Evolutionary conservation across 495 filamentous ascomycete genomes (phyloP), one percentile per base, ranked within the genome.

Genomic region (Baudoinia panamericana): DNA sequence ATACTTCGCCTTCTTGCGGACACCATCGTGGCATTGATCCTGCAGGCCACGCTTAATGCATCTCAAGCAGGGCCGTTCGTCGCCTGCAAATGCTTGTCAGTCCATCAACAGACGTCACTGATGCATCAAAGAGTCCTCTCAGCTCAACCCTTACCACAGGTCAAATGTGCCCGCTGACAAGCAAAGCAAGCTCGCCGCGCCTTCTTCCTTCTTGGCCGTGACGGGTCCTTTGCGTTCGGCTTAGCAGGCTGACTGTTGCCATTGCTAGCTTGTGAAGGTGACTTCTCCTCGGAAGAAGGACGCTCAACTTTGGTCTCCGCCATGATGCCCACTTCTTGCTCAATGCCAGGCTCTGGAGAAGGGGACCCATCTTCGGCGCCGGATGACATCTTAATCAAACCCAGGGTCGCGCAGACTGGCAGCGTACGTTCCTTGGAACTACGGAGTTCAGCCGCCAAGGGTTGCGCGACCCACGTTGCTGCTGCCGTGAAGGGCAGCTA

Each of bases 1-100:
- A 64, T 97, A 97, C 59, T 97, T 97, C 47, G 90, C 90, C 68
- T 96, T 97, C 63, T 97, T 96, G 45, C 90, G 80, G 27, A 94
- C 84, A 29, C 90, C 90, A 55, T 97, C 90, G 56, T 93, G 84
- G 57, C 90, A 97, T 27, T 71, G 72, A 57, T 93, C 84, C 46
- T 84, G 81, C 31, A 95, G 71, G 15, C 84, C 82, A 32, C 88
- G 80, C 59, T 94, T 94, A 46, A 94, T 83, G 62, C 90, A 97
- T 55, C 90, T 72, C 53, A 84, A 73, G 60, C 90, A 97, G 34
- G 90, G 90, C 50, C 90, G 71, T 57, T 97, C 86, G 48, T 84
- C 80, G 55, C 78, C 79, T 84, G 53, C 15, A 30, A 20, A 9
- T 13, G 11, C 28, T 17, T 19, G 27, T 49, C 34, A 49, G 41